Evolutionary conservation across 1,139 yeast genomes (phyloP), one percentile per base, ranked within the genome.

Genomic region (Taphrina sp.): DNA sequence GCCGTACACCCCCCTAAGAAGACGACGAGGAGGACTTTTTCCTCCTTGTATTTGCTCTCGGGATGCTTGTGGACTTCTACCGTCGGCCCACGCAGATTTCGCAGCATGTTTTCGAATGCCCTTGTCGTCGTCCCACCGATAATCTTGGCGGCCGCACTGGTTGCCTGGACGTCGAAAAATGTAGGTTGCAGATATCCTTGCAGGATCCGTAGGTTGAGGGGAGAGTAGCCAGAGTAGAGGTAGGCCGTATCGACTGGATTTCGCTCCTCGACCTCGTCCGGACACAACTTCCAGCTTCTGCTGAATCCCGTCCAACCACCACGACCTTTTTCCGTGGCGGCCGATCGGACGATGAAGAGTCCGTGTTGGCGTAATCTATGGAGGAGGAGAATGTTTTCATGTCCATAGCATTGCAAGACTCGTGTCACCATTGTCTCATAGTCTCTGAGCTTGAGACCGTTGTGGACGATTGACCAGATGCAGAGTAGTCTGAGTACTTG

Each of bases 1-100:
- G 84, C 77, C 0, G 95, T 85, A n/a, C 86, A 72, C 0, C 95
- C 95, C 5, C 95, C 95, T 38, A 87, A 67, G 28, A 85, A 70
- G 33, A 83, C 75, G 52, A 78, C 78, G 65, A 74, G 73, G 29
- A 67, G 70, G 19, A 68, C 67, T 16, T 67, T 70, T 60, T 62
- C 66, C 61, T 62, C 64, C 58, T 52, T 61, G n/a, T n/a, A n/a
- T 31, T 43, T 46, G 8, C 43, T 24, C 8, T 58, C 10, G 1
- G 42, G 28, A 12, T 31, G 24, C 17, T 22, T 61, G 8, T 61
- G 65, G 54, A 69, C 70, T 52, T 72, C 74, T 5, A 72, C 64
- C 0, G 67, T 62, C 19, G 69, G 68, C 0, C 76, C 76, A 2
- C 69, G 65, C 7, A 74, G 59, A 46, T 62, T 52, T 36, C 65